Base-by-base conservation (phyloP, 2,329 filamentous ascomycete species). In the Diaporthe sp. region DNA sequence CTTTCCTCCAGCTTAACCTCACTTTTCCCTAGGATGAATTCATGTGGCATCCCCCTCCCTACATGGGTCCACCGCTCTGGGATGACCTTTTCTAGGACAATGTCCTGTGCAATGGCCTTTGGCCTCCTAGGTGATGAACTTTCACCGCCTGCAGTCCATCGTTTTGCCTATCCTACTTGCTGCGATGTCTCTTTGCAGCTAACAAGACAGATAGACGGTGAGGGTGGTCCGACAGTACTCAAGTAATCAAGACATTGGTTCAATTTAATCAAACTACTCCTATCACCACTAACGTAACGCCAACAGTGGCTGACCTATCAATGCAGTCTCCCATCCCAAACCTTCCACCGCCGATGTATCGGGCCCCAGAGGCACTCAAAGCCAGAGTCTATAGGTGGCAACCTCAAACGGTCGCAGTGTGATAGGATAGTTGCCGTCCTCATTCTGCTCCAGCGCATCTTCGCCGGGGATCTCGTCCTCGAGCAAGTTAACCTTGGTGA, bases 401-500 rank as follows among this genome's bases (percentile, higher is more conserved):
- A 98, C 93, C 86, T 98, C 95, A 83, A 97, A 98, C 28, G 95
- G 90, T 78, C 93, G 89, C 78, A 98, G 81, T 71, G 90, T 89
- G 78, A 97, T 90, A 60, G 87, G 82, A 74, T 94, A 89, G 78
- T 85, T 83, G 76, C 86, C 87, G 76, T 84, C 80, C 74, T 83
- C 80, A 57, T 92, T 76, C 71, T 88, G 82, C 74, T 95, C 79
- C 80, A 92, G 91, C 77, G 95, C 92, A 72, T 92, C 84, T 79
- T 97, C 94, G 19, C 67, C 68, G 8, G 72, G 61, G 13, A 76
- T 22, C 68, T 76, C 75, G 82, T 99, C 97, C 82, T 99, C 97
- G 42, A 99, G 85, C 76, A 97, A 83, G 84, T 98, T 98, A 55
- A 92, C 92, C 88, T 95, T 98, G 85, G 89, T 93, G 42, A 94